Base-by-base conservation (phyloP, 2,329 filamentous ascomycete genomes). In the Colletotrichum eleusines region DNA sequence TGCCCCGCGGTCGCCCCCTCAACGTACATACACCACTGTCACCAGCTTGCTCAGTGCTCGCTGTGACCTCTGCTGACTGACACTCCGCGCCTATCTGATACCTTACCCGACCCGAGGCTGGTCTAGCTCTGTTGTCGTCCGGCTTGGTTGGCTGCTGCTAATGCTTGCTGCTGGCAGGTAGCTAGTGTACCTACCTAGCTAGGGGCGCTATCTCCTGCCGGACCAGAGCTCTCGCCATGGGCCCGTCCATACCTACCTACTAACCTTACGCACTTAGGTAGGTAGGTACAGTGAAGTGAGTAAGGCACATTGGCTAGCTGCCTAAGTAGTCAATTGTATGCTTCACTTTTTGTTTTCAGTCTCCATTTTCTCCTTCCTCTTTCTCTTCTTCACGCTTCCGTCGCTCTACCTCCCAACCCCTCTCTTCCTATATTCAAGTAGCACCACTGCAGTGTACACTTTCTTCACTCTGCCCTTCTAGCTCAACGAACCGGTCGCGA, bases 1-100 rank as follows among this genome's bases (percentile, higher is more conserved):
- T 71, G 69, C 69, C 69, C 69, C 69, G 69, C 69, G 64, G 48
- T 67, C 63, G 46, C 59, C 65, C 68, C 69, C 69, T 63, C 53
- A 68, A 71, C 69, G 12, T 40, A 40, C 12, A 3, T 16, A 40
- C 12, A 16, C 38, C 11, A 40, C 35, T 35, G 35, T 8, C 57
- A 23, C 18, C 42, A 38, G 26, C 18, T 46, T 57, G 16, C 38
- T 14, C 20, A 38, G 31, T 38, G n/a, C n/a, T 50, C 44, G 48
- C 35, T 50, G 44, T 61, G 54, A 33, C 55, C 35, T 65, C 61
- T 53, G 60, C 66, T 64, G 53, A 26, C 66, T 64, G 53, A 26
- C 54, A 60, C 66, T 59, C 53, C 60, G 66, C 42, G n/a, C 28
- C 4, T 46, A 26, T 44, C 61, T 64, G n/a, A 46, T 12, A 48